These are phyloP conservation scores for Flaveria bidentis DNA, from an alignment of 129 eudicot species.

Conservation along the genomic window DNA sequence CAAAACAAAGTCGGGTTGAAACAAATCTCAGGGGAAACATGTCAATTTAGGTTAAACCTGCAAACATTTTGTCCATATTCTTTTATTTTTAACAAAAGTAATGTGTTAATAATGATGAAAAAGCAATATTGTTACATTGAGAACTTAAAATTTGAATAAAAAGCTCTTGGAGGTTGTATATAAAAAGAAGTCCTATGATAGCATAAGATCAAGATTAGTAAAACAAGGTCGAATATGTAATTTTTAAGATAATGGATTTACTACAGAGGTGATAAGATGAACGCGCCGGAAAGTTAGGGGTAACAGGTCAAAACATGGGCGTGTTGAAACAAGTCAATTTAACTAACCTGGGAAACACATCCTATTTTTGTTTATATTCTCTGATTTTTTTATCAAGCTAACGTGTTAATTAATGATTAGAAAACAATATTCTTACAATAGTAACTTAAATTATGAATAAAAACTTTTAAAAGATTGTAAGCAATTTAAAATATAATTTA, in stretches of 20 bases:
- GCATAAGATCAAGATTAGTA: background rate
- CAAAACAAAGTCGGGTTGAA: background rate
- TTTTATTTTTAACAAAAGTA: background rate
- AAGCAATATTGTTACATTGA: background rate
- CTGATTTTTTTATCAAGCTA: background rate
- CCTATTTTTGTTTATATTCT: background rate
- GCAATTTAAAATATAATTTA: background rate
- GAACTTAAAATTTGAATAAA: background rate
- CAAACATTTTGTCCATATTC: background rate
- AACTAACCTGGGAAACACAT: background rate
- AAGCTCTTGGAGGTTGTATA: background rate
- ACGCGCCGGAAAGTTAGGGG: background rate
- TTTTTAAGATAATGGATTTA: background rate
- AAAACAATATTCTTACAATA: background rate
- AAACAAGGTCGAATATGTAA: background rate
- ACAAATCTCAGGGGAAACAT: background rate
- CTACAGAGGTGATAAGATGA: background rate
- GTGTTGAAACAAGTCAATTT: background rate
- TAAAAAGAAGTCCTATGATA: background rate
- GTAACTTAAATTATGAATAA: background rate
- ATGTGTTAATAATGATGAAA: too few species aligned
- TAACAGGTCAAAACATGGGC: background rate
- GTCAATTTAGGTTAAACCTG: background rate
- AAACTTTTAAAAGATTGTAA: background rate
- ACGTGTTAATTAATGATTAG: background rate